Evolutionary conservation across 208 protist species (phyloP).

Genomic region (Trypanosoma vivax): DNA sequence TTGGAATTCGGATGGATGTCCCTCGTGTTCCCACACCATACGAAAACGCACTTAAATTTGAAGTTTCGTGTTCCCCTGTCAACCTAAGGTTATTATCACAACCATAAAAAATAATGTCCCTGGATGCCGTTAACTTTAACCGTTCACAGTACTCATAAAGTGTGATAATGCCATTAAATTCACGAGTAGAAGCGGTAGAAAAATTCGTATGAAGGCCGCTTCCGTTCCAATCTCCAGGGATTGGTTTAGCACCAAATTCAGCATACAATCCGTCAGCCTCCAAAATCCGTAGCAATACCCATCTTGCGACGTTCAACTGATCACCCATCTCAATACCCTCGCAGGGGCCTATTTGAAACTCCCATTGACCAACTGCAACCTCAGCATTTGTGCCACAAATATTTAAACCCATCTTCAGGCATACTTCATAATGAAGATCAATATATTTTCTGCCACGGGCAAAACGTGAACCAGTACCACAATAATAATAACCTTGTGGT

Average conservation of each 20-base stretch:
- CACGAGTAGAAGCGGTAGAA: conserved; percentile 89
- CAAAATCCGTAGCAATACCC: conserved; percentile 84
- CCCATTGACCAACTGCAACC: conserved; percentile 96
- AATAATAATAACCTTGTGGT: conserved; percentile 97
- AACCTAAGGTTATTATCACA: conserved; percentile 79
- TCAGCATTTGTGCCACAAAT: conserved; percentile 94
- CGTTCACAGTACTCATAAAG: conserved; percentile 78
- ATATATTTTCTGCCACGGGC: conserved; percentile 87
- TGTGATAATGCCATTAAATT: conserved; percentile 57
- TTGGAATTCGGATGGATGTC: conserved; percentile 95
- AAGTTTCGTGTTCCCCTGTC: conserved; percentile 86
- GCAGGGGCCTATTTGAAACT: conserved; percentile 95
- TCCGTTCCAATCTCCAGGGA: conserved; percentile 97
- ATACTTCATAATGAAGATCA: conserved; percentile 73
- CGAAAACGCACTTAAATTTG: conserved; percentile 57
- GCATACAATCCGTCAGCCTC: conserved; percentile 65
- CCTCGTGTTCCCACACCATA: conserved; percentile 83
- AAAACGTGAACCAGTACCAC: conserved; percentile 61
- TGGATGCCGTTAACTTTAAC: conserved; percentile 50
- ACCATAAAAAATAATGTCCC: conserved; percentile 87
- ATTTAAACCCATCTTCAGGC: conserved; percentile 79
- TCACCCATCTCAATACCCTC: conserved; percentile 90
- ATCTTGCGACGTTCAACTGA: conserved; percentile 90
- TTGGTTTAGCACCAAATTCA: conserved; percentile 91
- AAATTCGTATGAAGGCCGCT: conserved; percentile 97